Evolutionary conservation across 208 protist genomes (phyloP).

Genomic region (Trypanosomatidae sp.): DNA sequence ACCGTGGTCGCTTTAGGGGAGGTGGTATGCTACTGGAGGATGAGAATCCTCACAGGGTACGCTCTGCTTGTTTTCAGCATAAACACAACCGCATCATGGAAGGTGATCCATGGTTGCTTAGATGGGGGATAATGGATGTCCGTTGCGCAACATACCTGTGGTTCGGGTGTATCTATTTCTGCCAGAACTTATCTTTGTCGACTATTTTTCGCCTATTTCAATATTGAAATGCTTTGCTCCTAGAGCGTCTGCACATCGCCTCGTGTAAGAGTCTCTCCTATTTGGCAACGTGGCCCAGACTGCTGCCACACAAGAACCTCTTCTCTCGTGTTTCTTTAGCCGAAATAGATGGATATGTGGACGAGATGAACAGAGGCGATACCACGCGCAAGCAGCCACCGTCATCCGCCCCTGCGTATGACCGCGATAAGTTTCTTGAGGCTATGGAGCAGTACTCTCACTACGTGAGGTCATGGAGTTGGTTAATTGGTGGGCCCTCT

Average conservation of each 20-base stretch:
- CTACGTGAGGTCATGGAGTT: slow-evolving; percentile 11
- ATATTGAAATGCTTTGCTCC: neutral
- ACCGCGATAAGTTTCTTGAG: slow-evolving; percentile 11
- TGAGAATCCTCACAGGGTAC: neutral
- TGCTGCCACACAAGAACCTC: neutral
- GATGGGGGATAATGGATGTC: neutral
- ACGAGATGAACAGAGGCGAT: slow-evolving; percentile 10
- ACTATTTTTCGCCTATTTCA: neutral
- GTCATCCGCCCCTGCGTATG: slow-evolving; percentile 1
- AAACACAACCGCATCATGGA: neutral
- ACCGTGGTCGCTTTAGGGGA: neutral
- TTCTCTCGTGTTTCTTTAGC: neutral
- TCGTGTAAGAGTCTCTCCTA: neutral
- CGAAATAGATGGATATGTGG: neutral
- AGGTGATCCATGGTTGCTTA: neutral
- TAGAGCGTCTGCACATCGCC: neutral
- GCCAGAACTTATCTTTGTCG: neutral
- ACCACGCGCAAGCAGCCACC: neutral
- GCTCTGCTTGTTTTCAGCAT: neutral
- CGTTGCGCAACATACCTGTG: neutral
- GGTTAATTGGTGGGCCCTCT: slow-evolving; percentile 21
- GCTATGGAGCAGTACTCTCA: slow-evolving; percentile 22
- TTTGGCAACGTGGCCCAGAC: neutral
- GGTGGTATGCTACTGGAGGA: neutral
- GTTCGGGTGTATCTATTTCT: neutral